Base-by-base conservation (phyloP, 257 asterid genomes). In the Jaltomata sinuosa region DNA sequence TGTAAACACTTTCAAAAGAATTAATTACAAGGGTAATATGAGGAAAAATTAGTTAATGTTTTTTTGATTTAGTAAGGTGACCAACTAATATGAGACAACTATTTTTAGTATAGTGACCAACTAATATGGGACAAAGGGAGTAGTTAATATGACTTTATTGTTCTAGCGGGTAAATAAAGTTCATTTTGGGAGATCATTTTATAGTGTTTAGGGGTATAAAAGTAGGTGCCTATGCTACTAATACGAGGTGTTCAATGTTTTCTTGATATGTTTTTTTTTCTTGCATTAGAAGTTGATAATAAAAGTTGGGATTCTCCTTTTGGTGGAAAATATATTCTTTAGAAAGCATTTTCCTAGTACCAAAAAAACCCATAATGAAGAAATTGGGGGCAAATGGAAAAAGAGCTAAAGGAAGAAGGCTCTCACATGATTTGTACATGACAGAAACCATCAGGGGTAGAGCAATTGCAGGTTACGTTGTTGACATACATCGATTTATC, bases 361-460 rank as follows among this genome's bases (percentile, higher is more conserved):
- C 50, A 68, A 36, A 36, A 68, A 40, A 50, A 36, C 18, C 38
- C 27, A 40, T 12, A 40, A 2, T 71, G 21, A 71, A 71, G 54
- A 71, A 71, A 71, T 3, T n/a, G 6, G 10, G 19, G 5, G 11
- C 3, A 71, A 6, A 40, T 11, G n/a, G n/a, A n/a, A 69, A 69
- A 6, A 68, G 27, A 38, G 16, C 3, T 8, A 38, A 42, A 38
- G 50, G 59, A 65, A 32, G 40, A 64, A 79, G 32, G 38, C 90
- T 77, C 90, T 77, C 38, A 89, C 92, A 89, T 85, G 83, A 27
- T 61, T 36, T 45, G 18, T 8, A 89, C 90, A 79, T 89, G 92
- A 50, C 92, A 89, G 22, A 32, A 29, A 1, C 61, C 22, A 45
- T 21, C 69, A 50, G 8, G 31, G 21, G 55, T 82, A 38, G 89